A percentile compares a stretch with the other conserved stretches of the same genome.
Evolutionary conservation across 2,329 filamentous ascomycete species (phyloP).

Genomic region (Trichoderma afroharzianum): DNA sequence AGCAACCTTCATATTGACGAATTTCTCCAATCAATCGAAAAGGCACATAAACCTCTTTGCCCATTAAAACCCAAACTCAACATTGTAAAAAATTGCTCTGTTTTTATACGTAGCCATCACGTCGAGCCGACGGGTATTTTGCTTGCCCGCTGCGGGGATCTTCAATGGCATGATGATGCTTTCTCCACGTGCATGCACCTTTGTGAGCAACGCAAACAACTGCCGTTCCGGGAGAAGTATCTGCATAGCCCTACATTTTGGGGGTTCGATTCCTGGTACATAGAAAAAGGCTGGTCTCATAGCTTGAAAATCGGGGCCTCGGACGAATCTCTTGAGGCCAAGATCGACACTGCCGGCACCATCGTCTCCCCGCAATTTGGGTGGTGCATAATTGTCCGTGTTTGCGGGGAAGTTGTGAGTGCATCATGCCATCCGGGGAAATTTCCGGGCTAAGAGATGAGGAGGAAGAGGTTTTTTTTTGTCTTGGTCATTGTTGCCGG

Average conservation of each 20-base stretch:
- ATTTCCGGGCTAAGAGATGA: background rate
- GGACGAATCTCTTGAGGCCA: background rate
- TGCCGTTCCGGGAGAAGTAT: background rate
- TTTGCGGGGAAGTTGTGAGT: background rate
- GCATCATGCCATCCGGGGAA: background rate
- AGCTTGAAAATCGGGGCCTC: background rate
- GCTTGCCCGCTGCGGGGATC: background rate
- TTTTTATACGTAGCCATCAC: background rate
- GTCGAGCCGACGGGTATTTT: constrained; percentile 4
- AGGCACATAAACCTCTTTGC: background rate
- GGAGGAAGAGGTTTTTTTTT: background rate
- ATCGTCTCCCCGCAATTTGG: background rate
- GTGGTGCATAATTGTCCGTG: background rate
- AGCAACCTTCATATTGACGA: background rate
- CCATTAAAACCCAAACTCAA: background rate
- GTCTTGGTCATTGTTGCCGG: too few species aligned
- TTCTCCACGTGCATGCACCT: background rate
- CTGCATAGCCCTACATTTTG: background rate
- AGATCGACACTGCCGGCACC: background rate
- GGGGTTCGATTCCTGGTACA: too few species aligned
- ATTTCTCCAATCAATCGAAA: background rate
- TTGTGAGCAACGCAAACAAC: background rate
- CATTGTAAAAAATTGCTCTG: background rate
- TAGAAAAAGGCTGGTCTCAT: background rate
- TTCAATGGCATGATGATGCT: background rate